Evolutionary conservation across 805 yeast species (phyloP).

Genomic region (Sugiyamaella marilandica): DNA sequence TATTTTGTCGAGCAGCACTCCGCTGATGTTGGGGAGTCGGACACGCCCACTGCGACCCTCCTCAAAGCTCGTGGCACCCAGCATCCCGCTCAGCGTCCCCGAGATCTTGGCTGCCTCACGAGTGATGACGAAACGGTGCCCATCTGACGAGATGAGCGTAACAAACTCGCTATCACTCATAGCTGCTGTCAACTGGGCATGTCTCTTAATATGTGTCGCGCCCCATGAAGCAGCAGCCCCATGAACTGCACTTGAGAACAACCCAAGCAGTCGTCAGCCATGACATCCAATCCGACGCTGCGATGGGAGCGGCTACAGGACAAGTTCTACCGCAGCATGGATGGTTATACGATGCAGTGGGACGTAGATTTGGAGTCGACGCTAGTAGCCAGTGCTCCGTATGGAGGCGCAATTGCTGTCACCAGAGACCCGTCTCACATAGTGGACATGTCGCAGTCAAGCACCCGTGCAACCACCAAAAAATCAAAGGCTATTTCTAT

Average conservation of each 20-base stretch:
- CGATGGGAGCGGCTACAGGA: slow-evolving; percentile 76
- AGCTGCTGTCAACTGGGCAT: too few relatives aligned
- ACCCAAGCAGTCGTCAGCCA: not conserved
- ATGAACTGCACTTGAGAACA: not conserved
- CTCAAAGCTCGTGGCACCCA: slow-evolving; percentile 39
- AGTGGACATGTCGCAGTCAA: slow-evolving; percentile 11
- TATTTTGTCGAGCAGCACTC: slow-evolving; percentile 67
- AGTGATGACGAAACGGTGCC: slow-evolving; percentile 54
- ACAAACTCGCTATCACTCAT: slow-evolving; percentile 26
- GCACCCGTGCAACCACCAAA: slow-evolving; percentile 3
- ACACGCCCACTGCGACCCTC: slow-evolving; percentile 58
- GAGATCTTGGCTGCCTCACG: slow-evolving; percentile 75
- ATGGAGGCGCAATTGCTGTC: slow-evolving; percentile 52
- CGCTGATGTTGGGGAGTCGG: slow-evolving; percentile 58
- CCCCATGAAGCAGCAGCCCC: not conserved
- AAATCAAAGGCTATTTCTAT: slow-evolving; percentile 22
- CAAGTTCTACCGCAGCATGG: slow-evolving; percentile 59
- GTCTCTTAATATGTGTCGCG: too few relatives aligned
- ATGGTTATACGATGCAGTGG: slow-evolving; percentile 56
- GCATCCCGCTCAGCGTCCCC: slow-evolving; percentile 57
- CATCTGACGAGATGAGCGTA: slow-evolving; percentile 70
- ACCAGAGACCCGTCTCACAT: slow-evolving; percentile 31
- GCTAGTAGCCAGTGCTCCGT: slow-evolving; percentile 46
- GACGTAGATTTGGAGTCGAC: slow-evolving; percentile 39
- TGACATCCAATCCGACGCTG: slow-evolving; percentile 21